A percentile compares a stretch with the other conserved stretches of the same genome.
phyloP scores from a whole-genome alignment of 225 moss, liverwort and hornwort genomes.

The Pseudoscleropodium purum region DNA sequence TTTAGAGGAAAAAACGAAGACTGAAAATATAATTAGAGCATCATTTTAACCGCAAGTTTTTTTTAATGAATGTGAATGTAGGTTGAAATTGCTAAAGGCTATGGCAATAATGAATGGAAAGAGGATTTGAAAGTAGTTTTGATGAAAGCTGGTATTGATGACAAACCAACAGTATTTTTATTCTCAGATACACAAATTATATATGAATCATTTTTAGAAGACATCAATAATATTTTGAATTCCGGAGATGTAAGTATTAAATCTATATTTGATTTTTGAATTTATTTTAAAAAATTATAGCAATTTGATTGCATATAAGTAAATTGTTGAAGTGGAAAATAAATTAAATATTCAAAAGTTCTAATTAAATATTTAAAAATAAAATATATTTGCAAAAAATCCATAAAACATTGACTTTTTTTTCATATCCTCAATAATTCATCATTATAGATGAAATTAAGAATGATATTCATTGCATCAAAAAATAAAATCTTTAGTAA shows the following conservation, averaged over 20 bases:
- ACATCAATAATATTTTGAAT: slow-evolving; percentile 89
- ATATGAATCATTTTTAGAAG: slow-evolving; percentile 77
- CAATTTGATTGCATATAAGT: not conserved
- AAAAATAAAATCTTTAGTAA: not conserved
- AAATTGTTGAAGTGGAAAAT: not conserved
- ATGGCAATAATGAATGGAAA: slow-evolving; percentile 94
- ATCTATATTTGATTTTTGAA: not conserved
- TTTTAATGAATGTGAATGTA: not conserved
- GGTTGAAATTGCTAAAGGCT: slow-evolving; percentile 84
- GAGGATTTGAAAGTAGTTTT: slow-evolving; percentile 65
- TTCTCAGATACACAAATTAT: slow-evolving; percentile 83
- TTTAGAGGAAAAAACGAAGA: not conserved
- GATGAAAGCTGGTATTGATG: slow-evolving; percentile 69
- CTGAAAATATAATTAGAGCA: not conserved
- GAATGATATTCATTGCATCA: not conserved
- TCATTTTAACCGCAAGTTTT: not conserved
- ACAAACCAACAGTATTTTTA: slow-evolving; percentile 64
- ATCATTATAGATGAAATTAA: not conserved
- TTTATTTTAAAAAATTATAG: not conserved
- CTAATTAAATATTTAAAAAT: not conserved
- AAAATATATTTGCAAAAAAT: not conserved
- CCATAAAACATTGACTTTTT: accelerated
- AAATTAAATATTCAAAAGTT: too few species aligned
- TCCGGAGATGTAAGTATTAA: slow-evolving; percentile 58
- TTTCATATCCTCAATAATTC: not conserved